Evolutionary conservation across 208 protist species (phyloP), one percentile per base, ranked within the genome.

Genomic region (Porcisia hertigi): DNA sequence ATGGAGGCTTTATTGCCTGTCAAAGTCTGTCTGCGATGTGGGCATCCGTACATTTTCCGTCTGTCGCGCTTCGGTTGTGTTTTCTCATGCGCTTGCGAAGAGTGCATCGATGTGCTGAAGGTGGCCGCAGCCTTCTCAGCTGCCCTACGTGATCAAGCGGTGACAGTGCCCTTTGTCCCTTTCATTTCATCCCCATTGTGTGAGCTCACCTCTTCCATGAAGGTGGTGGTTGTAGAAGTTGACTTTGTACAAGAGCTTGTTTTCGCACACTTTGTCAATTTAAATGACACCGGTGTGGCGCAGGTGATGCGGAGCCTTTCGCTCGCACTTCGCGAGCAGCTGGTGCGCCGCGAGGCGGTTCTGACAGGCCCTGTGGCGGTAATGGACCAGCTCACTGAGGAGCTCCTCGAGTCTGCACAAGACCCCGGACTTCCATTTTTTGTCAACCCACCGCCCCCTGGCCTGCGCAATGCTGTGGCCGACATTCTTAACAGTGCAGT

Each of bases 41-140:
- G 82, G 5, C 45, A 66, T 20, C 66, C 69, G 39, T 76, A 87
- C n/a, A 69, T 36, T 58, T 93, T 95, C 65, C 82, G 82, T 16
- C 69, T 92, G 3, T 92, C 85, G n/a, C 81, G 86, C 39, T 95
- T 91, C 80, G 91, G 91, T 1, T 89, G 91, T 65, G 87, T 93
- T 23, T 95, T 90, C 69, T 65, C 73, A 20, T 95, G 91, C 62
- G 41, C 62, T 7, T 93, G 91, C 59, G 77, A 79, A 4, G 59
- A 75, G 55, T 66, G 73, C 64, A 73, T 92, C 47, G 86, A 94
- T 75, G 80, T 84, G 36, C 74, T 85, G 47, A 91, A 83, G 47
- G 87, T 77, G 58, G 76, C 90, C 18, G 79, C 76, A 0, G 39
- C 71, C 57, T 91, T 83, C 34, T 69, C 86, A 3, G 60, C 60